Evolutionary conservation across 2,329 filamentous ascomycete species (phyloP).

Genomic region (Fusarium denticulatum): DNA sequence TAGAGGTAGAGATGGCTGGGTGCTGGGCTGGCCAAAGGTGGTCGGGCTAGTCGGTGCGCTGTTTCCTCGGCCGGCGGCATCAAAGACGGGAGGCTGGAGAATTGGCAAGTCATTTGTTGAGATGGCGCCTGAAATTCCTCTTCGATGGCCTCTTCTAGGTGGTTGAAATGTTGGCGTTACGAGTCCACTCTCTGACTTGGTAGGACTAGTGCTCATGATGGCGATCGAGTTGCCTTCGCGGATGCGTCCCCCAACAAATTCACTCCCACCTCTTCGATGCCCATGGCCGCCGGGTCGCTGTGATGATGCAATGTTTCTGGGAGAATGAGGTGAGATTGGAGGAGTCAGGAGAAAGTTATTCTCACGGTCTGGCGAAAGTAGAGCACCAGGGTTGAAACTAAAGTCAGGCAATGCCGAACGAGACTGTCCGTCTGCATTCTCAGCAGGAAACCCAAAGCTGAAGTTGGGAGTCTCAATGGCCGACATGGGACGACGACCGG

Average conservation of each 20-base stretch:
- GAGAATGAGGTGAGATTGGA: constrained; percentile 64
- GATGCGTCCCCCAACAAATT: constrained; percentile 82
- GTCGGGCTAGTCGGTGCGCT: constrained; percentile 73
- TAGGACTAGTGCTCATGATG: constrained; percentile 75
- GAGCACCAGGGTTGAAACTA: constrained; percentile 64
- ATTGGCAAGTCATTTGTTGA: constrained; percentile 86
- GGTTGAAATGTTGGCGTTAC: constrained; percentile 65
- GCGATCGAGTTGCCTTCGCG: constrained; percentile 67
- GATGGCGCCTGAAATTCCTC: constrained; percentile 77
- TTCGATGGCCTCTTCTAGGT: constrained; percentile 74
- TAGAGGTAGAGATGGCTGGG: constrained; percentile 30
- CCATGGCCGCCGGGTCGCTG: constrained; percentile 71
- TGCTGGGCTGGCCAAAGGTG: constrained; percentile 49
- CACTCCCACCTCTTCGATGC: constrained; percentile 83
- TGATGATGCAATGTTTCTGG: constrained; percentile 62
- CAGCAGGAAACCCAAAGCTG: constrained; percentile 44
- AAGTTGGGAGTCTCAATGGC: constrained; percentile 58
- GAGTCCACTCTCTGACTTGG: constrained; percentile 69
- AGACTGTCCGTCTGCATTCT: constrained; percentile 41
- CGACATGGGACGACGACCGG: constrained; percentile 63
- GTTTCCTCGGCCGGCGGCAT: constrained; percentile 63
- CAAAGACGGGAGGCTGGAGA: constrained; percentile 64
- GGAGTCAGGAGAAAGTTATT: constrained; percentile 59
- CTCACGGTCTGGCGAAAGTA: constrained; percentile 54
- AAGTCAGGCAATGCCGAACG: constrained; percentile 61